phyloP scores from a whole-genome alignment of 441 rosid genomes.

The Brassica balearica region DNA sequence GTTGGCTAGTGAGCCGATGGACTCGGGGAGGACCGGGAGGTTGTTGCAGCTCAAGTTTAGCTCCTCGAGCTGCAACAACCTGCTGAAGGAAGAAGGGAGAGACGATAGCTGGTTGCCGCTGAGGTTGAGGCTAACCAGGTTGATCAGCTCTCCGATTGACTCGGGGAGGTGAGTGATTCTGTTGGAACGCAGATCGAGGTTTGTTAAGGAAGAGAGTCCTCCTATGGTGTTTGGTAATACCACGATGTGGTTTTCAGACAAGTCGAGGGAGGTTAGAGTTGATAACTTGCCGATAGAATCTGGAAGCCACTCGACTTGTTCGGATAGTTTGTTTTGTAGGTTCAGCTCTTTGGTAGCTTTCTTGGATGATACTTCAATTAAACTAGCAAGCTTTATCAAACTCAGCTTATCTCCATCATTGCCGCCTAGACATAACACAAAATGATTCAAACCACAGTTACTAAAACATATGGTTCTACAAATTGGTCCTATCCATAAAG shows the following conservation, averaged over 20 bases:
- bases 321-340: slow-evolving; percentile 76
- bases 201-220: slow-evolving; percentile 76
- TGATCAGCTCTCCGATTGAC: slow-evolving; percentile 74
- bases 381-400: slow-evolving; percentile 84
- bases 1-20: slow-evolving; percentile 73
- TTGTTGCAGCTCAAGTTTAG: slow-evolving; percentile 76
- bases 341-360: slow-evolving; percentile 75
- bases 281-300: slow-evolving; percentile 85
- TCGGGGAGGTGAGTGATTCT: slow-evolving; percentile 71
- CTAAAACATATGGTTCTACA: neutral
- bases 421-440: slow-evolving; percentile 57
- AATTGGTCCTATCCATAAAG: neutral
- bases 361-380: slow-evolving; percentile 80
- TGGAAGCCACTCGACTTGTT: slow-evolving; percentile 88
- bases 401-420: slow-evolving; percentile 79
- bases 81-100: slow-evolving; percentile 67
- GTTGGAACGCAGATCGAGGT: slow-evolving; percentile 77
- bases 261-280: slow-evolving; percentile 63
- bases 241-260: slow-evolving; percentile 76
- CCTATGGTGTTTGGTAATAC: slow-evolving; percentile 78
- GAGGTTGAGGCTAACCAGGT: slow-evolving; percentile 63
- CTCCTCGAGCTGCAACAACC: slow-evolving; percentile 75
- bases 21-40: slow-evolving; percentile 64
- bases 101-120: slow-evolving; percentile 75
- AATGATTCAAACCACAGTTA: slow-evolving; percentile 15